These are phyloP conservation scores for Plantago coronopus DNA, from an alignment of 305 asterid species.

Conservation along the genomic window DNA sequence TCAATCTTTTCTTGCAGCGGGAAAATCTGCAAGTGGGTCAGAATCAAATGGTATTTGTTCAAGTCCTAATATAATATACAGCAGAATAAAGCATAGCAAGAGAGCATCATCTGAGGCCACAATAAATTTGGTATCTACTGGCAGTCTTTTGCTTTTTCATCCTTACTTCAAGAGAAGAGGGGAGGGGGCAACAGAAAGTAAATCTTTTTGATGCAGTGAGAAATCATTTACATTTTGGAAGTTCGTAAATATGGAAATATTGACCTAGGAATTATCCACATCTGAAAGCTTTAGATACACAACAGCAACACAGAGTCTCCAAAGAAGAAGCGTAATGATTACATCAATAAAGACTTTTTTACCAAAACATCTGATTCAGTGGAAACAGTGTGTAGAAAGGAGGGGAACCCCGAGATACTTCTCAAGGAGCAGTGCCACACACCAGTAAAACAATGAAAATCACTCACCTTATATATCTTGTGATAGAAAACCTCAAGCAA, in stretches of 20 bases:
- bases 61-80: background rate
- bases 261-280: no score
- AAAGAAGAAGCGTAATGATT: no score
- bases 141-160: background rate
- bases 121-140: background rate
- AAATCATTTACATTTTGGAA: no score
- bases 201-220: no score
- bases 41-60: constrained; percentile 1
- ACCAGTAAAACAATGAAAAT: constrained; percentile 2
- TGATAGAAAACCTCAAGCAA: constrained; percentile 67
- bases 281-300: no score
- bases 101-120: no score
- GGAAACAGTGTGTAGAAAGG: background rate
- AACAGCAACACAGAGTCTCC: no score
- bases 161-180: no score
- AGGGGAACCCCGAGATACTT: constrained; percentile 1
- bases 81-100: constrained; percentile 1
- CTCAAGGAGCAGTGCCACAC: background rate
- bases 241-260: no score
- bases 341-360: no score
- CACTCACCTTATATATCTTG: constrained; percentile 57
- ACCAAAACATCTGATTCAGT: no score
- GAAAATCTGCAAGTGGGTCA: constrained; percentile 37
- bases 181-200: no score
- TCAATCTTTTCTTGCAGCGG: constrained; percentile 50